Evolutionary conservation across 805 yeast genomes (phyloP), one percentile per base, ranked within the genome.

Genomic region (Candida vartiovaarae): DNA sequence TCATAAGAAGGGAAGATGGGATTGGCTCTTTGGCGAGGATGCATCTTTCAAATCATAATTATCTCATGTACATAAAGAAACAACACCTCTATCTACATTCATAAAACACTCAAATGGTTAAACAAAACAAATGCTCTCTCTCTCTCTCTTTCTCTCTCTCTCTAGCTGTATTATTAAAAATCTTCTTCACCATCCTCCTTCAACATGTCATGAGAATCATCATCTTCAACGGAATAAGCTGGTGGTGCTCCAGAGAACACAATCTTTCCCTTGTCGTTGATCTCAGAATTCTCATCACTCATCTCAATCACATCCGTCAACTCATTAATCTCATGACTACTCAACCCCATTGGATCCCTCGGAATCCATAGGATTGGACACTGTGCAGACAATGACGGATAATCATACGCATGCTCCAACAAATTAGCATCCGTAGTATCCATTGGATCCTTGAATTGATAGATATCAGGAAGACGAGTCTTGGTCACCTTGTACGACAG

Each of bases 1-100:
- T 41, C 98, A 93, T 64, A 93, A 93, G 65, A 82, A 82, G 61
- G 96, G 96, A 5, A 88, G 89, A 60, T 91, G 97, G 97, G 95
- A 89, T 59, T 73, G 85, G 70, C 54, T 82, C 26, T 70, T 70
- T 40, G 68, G 63, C 11, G 46, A 51, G 4, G 63, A 56, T 23
- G 51, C 39, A 9, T 42, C 30, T 28, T 28, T 46, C n/a, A 41
- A 46, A 32, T 28, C 15, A 38, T 23, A 20, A 35, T 9, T 24
- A 23, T 6, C 20, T 33, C 24, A 10, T 33, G 36, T 33, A 33
- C 36, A 33, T 9, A 28, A 7, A 28, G 6, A 28, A 7, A 28
- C 9, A 28, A 15, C 20, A 15, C 20, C 20, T 15, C 20, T 15
- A 15, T 15, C 20, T 15, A 15, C 20, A 15, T 15, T 15, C 20